phyloP scores from a whole-genome alignment of 2,329 filamentous ascomycete genomes.

The Ascochyta fabae region DNA sequence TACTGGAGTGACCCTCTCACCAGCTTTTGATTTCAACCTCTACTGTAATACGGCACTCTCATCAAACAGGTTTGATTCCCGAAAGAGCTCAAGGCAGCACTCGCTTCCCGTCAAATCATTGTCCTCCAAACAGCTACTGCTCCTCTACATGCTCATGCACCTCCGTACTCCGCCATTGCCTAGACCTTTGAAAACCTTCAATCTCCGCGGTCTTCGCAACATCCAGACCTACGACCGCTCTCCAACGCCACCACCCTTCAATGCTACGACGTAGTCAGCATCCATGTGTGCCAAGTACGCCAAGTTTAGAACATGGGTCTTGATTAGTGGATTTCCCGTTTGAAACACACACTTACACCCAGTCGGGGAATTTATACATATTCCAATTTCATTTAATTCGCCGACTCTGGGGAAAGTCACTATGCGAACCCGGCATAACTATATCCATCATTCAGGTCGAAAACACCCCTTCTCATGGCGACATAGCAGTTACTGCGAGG shows the following conservation, averaged over 20 bases:
- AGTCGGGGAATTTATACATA: conserved; percentile 5
- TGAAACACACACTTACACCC: conserved; percentile 10
- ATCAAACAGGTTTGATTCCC: too few relatives aligned
- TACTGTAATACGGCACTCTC: too few relatives aligned
- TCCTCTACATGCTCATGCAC: too few relatives aligned
- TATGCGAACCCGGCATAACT: conserved; percentile 6
- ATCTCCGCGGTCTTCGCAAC: background rate
- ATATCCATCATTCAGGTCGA: conserved; percentile 12
- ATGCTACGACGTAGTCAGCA: conserved; percentile 2
- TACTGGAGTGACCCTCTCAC: too few relatives aligned
- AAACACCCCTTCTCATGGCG: background rate
- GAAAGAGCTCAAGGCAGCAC: too few relatives aligned
- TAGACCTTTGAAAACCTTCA: background rate
- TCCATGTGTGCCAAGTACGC: conserved; percentile 12
- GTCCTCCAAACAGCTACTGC: too few relatives aligned
- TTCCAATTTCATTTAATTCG: conserved; percentile 7
- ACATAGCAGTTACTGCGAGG: background rate
- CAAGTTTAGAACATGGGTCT: conserved; percentile 3
- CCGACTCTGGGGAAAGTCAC: background rate
- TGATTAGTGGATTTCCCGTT: conserved; percentile 9
- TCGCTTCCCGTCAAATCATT: too few relatives aligned
- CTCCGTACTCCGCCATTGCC: too few relatives aligned
- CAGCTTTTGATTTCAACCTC: too few relatives aligned
- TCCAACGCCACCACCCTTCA: background rate
- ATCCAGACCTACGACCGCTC: background rate